Conservation (phyloP, 2,329 filamentous ascomycete genomes). For the Aspergillus brasiliensis region DNA sequence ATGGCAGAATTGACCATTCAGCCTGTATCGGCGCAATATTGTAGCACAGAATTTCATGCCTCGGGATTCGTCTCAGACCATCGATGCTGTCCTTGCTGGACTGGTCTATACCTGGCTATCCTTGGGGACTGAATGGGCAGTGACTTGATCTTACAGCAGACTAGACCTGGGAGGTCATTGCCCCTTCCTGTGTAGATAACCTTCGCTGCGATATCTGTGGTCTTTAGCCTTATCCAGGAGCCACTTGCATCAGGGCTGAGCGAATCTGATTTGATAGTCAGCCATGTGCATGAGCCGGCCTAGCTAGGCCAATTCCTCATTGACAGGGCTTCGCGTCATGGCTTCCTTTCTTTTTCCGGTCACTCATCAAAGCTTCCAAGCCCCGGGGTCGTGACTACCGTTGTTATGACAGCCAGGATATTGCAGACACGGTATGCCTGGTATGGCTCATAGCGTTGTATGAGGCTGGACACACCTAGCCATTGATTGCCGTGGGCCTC, state of each 20-base stretch:
- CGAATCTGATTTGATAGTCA: neutral
- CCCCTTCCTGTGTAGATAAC: too few relatives aligned
- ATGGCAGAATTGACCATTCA: too few relatives aligned
- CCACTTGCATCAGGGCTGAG: neutral
- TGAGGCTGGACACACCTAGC: conserved; percentile 8
- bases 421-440: neutral
- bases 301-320: too few relatives aligned
- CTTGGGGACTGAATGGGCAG: neutral
- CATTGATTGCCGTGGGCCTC: neutral
- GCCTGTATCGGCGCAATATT: neutral
- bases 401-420: neutral
- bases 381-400: neutral
- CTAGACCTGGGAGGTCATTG: neutral
- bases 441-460: neutral
- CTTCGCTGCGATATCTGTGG: neutral
- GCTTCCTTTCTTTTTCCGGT: neutral
- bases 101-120: neutral
- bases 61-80: neutral
- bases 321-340: too few relatives aligned
- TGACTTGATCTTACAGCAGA: neutral
- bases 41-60: neutral
- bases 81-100: neutral
- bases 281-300: neutral
- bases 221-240: neutral
- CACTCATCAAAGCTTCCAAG: neutral